Evolutionary conservation across 345 rosid genomes (phyloP).

Genomic region (Eucalyptus polyanthemos): DNA sequence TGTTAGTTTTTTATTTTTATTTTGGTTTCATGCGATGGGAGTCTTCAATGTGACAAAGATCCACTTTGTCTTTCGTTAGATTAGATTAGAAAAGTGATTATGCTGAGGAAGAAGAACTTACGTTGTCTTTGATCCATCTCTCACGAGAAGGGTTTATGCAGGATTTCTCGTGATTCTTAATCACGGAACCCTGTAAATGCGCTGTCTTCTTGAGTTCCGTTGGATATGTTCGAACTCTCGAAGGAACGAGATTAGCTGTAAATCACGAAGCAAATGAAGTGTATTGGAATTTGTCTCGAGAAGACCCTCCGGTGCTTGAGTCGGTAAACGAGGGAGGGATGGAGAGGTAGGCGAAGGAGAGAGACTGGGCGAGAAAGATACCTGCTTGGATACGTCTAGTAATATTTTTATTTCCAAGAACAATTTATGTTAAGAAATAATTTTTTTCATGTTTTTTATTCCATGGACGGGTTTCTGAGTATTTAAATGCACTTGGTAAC

Average conservation of each 20-base stretch:
- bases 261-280: neutral
- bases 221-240: neutral
- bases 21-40: neutral
- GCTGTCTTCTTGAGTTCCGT: neutral
- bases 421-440: too few species aligned
- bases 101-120: neutral
- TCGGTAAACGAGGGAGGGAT: neutral
- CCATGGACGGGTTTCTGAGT: accelerated
- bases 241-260: neutral
- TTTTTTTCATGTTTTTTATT: too few species aligned
- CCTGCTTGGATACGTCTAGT: accelerated
- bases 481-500: too few species aligned
- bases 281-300: neutral
- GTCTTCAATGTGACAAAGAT: neutral
- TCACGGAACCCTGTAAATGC: neutral
- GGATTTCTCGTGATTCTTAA: neutral
- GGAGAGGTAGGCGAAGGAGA: neutral
- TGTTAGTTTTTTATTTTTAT: neutral
- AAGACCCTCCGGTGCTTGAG: neutral
- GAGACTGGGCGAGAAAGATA: neutral
- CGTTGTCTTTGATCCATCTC: neutral
- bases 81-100: neutral
- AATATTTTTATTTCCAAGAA: accelerated
- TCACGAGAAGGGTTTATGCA: neutral
- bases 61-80: neutral